phyloP scores from a whole-genome alignment of 352 stramenopile genomes.

The Pythium sukuiense region DNA sequence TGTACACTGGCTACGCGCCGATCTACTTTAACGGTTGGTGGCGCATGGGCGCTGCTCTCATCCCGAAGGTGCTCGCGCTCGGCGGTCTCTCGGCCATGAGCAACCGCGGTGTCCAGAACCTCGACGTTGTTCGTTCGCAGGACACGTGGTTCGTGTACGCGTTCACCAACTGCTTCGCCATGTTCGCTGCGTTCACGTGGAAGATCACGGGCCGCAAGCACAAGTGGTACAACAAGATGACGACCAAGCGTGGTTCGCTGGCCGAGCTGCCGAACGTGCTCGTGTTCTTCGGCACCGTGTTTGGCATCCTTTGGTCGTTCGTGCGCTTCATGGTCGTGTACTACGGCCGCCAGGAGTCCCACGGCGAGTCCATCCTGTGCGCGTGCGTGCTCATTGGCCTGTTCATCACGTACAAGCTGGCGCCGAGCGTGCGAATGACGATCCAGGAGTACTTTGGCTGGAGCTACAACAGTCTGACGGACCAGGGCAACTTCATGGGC shows the following conservation, averaged over 20 bases:
- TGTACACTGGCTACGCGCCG: conserved; percentile 76
- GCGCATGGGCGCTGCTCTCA: conserved; percentile 66
- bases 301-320: conserved; percentile 66
- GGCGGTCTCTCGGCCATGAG: conserved; percentile 71
- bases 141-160: conserved; percentile 85
- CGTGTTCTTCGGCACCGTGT: conserved; percentile 66
- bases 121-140: conserved; percentile 79
- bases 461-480: conserved; percentile 83
- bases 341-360: conserved; percentile 69
- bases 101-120: conserved; percentile 84
- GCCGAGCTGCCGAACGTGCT: conserved; percentile 77
- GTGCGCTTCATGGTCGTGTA: conserved; percentile 80
- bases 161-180: conserved; percentile 78
- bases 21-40: conserved; percentile 80
- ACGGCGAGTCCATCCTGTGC: conserved; percentile 71
- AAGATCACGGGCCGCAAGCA: conserved; percentile 81
- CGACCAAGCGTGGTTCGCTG: conserved; percentile 53
- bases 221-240: conserved; percentile 82
- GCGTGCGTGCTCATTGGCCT: conserved; percentile 80
- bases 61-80: conserved; percentile 80
- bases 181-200: conserved; percentile 79
- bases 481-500: conserved; percentile 84
- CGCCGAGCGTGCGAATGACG: conserved; percentile 79
- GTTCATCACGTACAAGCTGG: conserved; percentile 80
- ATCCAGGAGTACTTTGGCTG: conserved; percentile 90